Conservation (phyloP, 306 rosid species). For the Sindora glabra region DNA sequence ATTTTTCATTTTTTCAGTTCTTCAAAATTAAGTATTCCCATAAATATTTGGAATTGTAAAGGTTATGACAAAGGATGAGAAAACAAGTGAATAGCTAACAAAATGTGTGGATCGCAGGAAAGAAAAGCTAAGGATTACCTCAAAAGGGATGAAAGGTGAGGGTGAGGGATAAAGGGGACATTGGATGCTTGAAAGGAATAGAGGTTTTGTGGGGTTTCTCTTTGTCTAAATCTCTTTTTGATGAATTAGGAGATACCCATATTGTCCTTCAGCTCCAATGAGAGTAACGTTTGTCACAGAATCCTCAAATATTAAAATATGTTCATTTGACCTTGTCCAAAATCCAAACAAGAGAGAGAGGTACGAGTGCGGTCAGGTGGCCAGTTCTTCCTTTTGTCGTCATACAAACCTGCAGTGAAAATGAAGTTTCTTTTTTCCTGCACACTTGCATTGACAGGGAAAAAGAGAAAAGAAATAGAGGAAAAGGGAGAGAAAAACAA, state of each 20-base stretch:
- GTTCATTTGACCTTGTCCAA: too few species aligned
- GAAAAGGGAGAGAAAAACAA: too few species aligned
- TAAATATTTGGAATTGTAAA: not conserved
- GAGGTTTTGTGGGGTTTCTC: conserved; percentile 71
- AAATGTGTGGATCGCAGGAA: conserved; percentile 22
- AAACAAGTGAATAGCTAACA: conserved; percentile 31
- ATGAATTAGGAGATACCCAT: conserved; percentile 45
- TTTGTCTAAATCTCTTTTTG: conserved; percentile 63
- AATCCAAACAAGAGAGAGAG: too few species aligned
- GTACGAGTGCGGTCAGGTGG: too few species aligned
- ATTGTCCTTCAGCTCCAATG: conserved; percentile 64
- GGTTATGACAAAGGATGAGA: conserved; percentile 20
- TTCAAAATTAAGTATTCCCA: not conserved
- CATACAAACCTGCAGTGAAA: too few species aligned
- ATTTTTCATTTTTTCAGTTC: not conserved
- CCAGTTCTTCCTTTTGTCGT: too few species aligned
- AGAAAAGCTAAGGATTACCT: conserved; percentile 43
- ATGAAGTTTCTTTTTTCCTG: too few species aligned
- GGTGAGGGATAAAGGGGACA: conserved; percentile 56
- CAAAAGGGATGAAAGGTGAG: conserved; percentile 84
- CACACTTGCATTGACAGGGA: too few species aligned
- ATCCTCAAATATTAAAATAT: conserved; percentile 54
- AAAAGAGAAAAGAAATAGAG: too few species aligned
- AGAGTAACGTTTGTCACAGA: conserved; percentile 88
- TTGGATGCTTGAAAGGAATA: conserved; percentile 75